Percentiles rank a stretch among this genome's conserved stretches.
phyloP scores from a whole-genome alignment of 1,284 basidiomycete genomes.

The Microstroma glucosiphilum region DNA sequence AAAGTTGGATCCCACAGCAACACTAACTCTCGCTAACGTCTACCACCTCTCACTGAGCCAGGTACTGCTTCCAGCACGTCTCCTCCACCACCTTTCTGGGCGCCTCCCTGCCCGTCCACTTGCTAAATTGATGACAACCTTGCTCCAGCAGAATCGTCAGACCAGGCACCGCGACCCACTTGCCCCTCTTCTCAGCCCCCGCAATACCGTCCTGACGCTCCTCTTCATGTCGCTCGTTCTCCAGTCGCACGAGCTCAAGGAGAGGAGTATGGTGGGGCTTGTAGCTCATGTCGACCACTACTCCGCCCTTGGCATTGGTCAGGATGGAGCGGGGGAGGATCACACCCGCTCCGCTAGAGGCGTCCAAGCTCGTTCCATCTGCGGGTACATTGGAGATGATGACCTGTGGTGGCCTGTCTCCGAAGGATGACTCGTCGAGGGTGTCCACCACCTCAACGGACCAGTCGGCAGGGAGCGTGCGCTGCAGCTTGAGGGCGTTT shows the following conservation, averaged over 20 bases:
- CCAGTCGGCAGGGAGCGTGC: conserved; percentile 38
- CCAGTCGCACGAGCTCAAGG: conserved; percentile 23
- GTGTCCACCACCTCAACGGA: conserved; percentile 30
- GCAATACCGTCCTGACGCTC: neutral
- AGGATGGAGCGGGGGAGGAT: conserved; percentile 31
- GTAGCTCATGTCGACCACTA: conserved; percentile 50
- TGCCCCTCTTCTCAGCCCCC: neutral
- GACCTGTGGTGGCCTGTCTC: conserved; percentile 21
- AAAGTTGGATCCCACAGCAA: too few species aligned
- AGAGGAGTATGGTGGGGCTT: conserved; percentile 43
- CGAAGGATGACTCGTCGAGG: conserved; percentile 17
- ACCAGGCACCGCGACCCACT: conserved; percentile 39
- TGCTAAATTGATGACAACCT: conserved; percentile 43
- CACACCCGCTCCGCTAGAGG: conserved; percentile 23
- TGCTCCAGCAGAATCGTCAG: conserved; percentile 46
- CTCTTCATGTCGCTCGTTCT: conserved; percentile 8
- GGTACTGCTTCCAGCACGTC: conserved; percentile 33
- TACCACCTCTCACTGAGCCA: neutral
- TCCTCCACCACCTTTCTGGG: conserved; percentile 31
- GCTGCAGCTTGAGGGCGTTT: conserved; percentile 35
- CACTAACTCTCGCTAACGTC: too few species aligned
- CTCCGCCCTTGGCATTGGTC: conserved; percentile 30
- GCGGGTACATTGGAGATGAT: conserved; percentile 47
- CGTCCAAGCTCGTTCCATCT: conserved; percentile 26
- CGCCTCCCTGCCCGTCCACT: conserved; percentile 42